These are phyloP conservation scores for Chrysopogon serrulatus DNA, from an alignment of 176 grass and related monocot species.

Conservation along the genomic window DNA sequence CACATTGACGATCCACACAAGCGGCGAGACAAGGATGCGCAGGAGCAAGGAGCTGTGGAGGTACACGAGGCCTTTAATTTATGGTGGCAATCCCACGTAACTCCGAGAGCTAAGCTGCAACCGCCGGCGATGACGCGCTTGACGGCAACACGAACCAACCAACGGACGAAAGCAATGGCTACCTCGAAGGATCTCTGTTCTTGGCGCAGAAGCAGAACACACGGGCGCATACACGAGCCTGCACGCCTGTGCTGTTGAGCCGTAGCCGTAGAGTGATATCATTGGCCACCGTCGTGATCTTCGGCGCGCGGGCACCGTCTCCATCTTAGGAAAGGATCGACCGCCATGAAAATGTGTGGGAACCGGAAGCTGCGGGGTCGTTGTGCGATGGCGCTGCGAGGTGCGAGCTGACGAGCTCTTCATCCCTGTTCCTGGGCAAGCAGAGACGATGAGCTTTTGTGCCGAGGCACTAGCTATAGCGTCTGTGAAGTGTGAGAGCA, in stretches of 20 bases:
- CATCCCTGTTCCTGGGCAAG: too few species aligned
- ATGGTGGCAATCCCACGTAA: neutral
- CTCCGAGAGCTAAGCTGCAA: neutral
- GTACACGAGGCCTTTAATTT: neutral
- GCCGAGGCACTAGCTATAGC: too few species aligned
- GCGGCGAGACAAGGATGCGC: neutral
- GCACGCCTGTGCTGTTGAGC: neutral
- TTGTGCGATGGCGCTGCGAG: too few species aligned
- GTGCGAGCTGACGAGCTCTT: too few species aligned
- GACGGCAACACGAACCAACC: neutral
- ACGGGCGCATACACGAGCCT: neutral
- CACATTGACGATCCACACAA: neutral
- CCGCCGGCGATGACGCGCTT: neutral
- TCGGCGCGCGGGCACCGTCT: too few species aligned
- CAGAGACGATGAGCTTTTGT: too few species aligned
- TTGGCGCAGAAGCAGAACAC: neutral
- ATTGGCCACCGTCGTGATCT: too few species aligned
- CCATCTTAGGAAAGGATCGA: neutral
- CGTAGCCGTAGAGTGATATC: neutral
- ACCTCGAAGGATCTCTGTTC: neutral
- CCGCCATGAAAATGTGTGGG: neutral
- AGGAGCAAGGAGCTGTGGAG: neutral
- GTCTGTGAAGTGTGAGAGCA: too few species aligned
- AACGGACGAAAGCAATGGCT: neutral
- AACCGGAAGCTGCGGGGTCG: neutral